Conservation (phyloP, 2,329 filamentous ascomycete genomes). For the Ophiostoma angusticollis region DNA sequence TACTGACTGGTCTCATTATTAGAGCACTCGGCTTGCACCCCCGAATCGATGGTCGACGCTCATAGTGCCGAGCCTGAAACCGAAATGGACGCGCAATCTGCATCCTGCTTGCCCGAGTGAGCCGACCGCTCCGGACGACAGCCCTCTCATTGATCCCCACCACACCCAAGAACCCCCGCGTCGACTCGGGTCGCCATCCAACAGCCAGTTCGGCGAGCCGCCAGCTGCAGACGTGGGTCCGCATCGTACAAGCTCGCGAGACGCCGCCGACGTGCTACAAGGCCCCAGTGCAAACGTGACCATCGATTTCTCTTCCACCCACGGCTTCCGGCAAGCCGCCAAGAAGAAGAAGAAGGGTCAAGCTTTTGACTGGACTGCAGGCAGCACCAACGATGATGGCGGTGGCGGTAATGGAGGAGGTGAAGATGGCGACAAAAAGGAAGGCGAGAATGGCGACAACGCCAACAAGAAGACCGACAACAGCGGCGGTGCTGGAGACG, state of each 20-base stretch:
- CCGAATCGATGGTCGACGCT: too few relatives aligned
- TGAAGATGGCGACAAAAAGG: constrained; percentile 25
- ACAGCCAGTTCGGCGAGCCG: not conserved
- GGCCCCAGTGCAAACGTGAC: constrained; percentile 32
- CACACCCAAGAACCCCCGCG: constrained; percentile 11
- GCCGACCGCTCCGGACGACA: constrained; percentile 10
- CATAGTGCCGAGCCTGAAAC: constrained; percentile 18
- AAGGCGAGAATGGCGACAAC: constrained; percentile 17
- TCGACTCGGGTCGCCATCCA: constrained; percentile 6
- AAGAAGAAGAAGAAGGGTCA: constrained; percentile 41
- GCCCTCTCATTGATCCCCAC: constrained; percentile 13
- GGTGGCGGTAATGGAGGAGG: constrained; percentile 21
- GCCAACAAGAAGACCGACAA: constrained; percentile 20
- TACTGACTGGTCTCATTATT: not conserved
- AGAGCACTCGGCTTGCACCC: constrained; percentile 4
- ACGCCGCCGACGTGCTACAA: constrained; percentile 26
- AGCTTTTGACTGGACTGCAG: constrained; percentile 26
- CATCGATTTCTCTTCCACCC: constrained; percentile 45
- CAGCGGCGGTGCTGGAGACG: constrained; percentile 22
- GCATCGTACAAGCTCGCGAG: too few relatives aligned
- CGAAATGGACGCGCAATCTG: constrained; percentile 17
- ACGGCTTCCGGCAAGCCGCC: constrained; percentile 41
- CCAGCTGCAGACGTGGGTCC: not conserved
- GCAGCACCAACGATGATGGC: constrained; percentile 32
- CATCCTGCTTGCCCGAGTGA: constrained; percentile 2